Evolutionary conservation across 352 stramenopile genomes (phyloP).

Genomic region (Globisporangium canariense): DNA sequence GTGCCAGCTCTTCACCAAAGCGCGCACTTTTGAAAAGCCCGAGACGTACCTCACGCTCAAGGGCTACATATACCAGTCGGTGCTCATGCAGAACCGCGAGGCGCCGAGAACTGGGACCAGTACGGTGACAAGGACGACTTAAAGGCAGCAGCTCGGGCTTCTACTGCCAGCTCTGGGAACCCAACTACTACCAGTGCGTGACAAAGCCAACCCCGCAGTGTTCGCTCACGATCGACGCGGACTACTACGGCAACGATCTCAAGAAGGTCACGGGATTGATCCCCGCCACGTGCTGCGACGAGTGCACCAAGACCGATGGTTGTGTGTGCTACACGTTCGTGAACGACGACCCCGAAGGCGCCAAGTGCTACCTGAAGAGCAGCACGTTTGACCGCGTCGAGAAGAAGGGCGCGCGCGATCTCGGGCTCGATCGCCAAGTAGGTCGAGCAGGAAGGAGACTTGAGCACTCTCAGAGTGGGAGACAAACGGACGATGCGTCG

Average conservation of each 20-base stretch:
- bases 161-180: neutral
- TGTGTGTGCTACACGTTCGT: neutral
- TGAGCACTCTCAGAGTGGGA: no score
- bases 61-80: neutral
- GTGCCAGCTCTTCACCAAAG: constrained; percentile 2
- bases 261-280: neutral
- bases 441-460: no score
- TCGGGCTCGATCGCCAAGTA: neutral
- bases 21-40: neutral
- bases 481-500: no score
- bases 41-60: neutral
- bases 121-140: neutral
- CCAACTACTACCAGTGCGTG: neutral
- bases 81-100: neutral
- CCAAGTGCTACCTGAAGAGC: neutral
- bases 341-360: neutral
- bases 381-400: neutral
- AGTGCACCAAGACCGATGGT: neutral
- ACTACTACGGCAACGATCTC: neutral
- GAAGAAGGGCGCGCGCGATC: neutral
- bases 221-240: neutral
- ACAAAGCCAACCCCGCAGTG: neutral
- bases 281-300: neutral
- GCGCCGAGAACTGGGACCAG: neutral
- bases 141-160: neutral